Evolutionary conservation across 2,329 filamentous ascomycete species (phyloP), one percentile per base, ranked within the genome.

Genomic region (Raffaelea deltoideospora): DNA sequence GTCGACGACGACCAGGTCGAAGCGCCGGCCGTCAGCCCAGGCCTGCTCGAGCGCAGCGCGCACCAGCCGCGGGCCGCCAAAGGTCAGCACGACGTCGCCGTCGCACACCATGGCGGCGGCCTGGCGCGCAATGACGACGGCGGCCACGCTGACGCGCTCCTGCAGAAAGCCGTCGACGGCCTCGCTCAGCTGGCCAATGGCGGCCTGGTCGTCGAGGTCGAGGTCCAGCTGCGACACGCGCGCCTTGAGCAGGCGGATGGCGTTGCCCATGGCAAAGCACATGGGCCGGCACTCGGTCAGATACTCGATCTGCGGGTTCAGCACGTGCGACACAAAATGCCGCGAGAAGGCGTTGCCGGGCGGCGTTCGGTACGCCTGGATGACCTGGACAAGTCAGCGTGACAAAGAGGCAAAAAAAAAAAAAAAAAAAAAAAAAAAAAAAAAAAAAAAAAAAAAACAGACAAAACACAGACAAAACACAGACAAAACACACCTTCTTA

Each of bases 201-300:
- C 87, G 33, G 83, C 76, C 17, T 73, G 62, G 53, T 98, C 88
- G 22, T 83, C 76, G 2, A 79, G 72, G 47, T 87, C 81, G 29
- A 88, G 85, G 49, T 95, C 86, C 40, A 95, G 78, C 48, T 85
- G 85, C 49, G 84, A 81, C 52, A 98, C 88, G 50, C 85, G 76
- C 33, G 94, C 74, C 64, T 98, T 98, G 34, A 98, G 69, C 68
- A 86, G 88, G 37, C 90, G 76, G 53, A 98, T 93, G 26, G 86
- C 86, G 55, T 96, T 98, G 42, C 90, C 90, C 78, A 96, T 94
- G 43, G 84, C 85, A 58, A 94, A 90, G 46, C 84, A 92, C 60
- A 98, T 82, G 24, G 90, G 87, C n/a, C 90, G 78, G 52, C 87
- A 95, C 47, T 85, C 85, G 41, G 84, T 83, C 42, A 98, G 71